A percentile compares a stretch with the other conserved stretches of the same genome.
Conservation (phyloP, 1,284 basidiomycete species). For the Trichosporon inkin region DNA sequence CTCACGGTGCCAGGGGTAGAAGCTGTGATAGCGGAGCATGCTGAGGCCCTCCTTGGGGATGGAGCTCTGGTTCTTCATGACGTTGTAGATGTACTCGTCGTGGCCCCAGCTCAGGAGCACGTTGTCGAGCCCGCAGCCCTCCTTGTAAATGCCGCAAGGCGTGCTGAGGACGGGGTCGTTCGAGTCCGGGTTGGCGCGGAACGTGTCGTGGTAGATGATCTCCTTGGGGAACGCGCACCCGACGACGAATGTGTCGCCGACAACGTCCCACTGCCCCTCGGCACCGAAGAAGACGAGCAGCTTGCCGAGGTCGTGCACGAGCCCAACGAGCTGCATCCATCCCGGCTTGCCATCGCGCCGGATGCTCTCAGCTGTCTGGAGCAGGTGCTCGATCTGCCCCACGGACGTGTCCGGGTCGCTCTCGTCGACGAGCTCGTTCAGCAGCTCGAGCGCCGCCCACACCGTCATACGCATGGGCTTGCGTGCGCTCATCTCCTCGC, state of each 20-base stretch:
- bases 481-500: constrained; percentile 34
- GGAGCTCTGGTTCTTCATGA: constrained; percentile 32
- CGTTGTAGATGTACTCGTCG: constrained; percentile 57
- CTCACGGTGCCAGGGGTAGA: constrained; percentile 90
- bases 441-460: constrained; percentile 87
- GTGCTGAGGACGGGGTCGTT: constrained; percentile 66
- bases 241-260: constrained; percentile 78
- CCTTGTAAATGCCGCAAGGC: constrained; percentile 71
- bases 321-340: constrained; percentile 71
- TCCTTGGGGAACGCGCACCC: constrained; percentile 76
- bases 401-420: constrained; percentile 58
- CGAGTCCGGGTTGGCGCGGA: constrained; percentile 68
- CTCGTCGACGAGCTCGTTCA: constrained; percentile 82
- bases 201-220: constrained; percentile 75
- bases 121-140: constrained; percentile 78
- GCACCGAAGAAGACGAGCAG: constrained; percentile 66
- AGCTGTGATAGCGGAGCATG: constrained; percentile 92
- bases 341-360: constrained; percentile 76
- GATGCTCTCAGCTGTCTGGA: constrained; percentile 89
- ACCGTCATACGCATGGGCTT: constrained; percentile 51
- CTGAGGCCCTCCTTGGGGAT: constrained; percentile 76
- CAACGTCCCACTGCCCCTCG: constrained; percentile 82
- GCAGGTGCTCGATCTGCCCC: constrained; percentile 82
- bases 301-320: constrained; percentile 78
- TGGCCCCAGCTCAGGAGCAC: constrained; percentile 87